phyloP scores from a whole-genome alignment of 768 basidiomycete genomes.

The Pulveroboletus frians region DNA sequence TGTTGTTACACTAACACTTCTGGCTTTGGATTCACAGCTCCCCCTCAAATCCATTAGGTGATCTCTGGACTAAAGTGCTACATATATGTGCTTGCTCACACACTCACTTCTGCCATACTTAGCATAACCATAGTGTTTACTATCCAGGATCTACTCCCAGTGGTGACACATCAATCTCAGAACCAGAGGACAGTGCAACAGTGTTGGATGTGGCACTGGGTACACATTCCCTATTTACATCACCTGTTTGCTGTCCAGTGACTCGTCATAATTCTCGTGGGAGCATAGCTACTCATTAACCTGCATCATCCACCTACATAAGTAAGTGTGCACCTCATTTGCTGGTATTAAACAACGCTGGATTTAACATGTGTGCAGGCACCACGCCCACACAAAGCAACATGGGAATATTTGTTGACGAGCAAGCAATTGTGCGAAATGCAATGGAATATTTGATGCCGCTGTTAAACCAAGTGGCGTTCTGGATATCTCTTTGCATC shows the following conservation, averaged over 20 bases:
- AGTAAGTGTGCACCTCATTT: neutral
- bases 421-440: conserved; percentile 9
- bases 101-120: too few species aligned
- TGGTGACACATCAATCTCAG: too few species aligned
- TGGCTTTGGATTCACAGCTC: too few species aligned
- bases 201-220: too few species aligned
- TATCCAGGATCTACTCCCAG: too few species aligned
- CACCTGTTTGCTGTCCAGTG: neutral
- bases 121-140: too few species aligned
- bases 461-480: conserved; percentile 2
- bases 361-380: neutral
- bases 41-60: too few species aligned
- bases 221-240: neutral
- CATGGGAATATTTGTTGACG: conserved; percentile 21
- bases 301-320: neutral
- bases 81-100: too few species aligned
- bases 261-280: neutral
- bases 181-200: too few species aligned
- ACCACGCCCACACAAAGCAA: neutral
- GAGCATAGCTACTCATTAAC: neutral
- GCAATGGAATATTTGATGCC: conserved; percentile 12
- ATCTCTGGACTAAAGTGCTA: too few species aligned
- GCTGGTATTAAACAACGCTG: neutral
- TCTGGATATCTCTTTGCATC: conserved; percentile 5
- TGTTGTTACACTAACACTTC: too few species aligned